These are phyloP conservation scores for Clitoria ternatea DNA, from an alignment of 306 rosid species.

Conservation along the genomic window DNA sequence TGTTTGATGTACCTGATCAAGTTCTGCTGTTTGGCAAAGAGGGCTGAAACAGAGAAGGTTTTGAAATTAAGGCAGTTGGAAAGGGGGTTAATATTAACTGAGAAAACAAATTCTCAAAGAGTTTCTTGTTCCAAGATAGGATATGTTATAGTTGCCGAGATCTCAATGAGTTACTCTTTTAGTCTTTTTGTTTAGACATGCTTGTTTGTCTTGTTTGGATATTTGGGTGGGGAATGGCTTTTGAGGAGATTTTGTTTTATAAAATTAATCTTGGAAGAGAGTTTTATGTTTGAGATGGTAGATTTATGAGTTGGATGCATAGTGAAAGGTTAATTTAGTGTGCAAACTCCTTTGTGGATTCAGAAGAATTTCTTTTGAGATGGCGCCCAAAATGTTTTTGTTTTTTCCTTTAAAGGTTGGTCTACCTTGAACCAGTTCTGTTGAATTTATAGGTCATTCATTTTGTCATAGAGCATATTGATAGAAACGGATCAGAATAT, in stretches of 20 bases:
- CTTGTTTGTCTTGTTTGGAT: not conserved
- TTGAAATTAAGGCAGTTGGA: not conserved
- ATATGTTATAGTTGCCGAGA: not conserved
- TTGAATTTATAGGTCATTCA: not conserved
- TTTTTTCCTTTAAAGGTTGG: not conserved
- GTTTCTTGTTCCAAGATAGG: not conserved
- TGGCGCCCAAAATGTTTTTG: not conserved
- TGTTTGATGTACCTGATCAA: not conserved
- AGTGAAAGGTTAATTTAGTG: not conserved
- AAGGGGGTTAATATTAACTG: not conserved
- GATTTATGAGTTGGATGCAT: not conserved
- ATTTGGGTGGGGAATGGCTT: not conserved
- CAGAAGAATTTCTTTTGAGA: not conserved
- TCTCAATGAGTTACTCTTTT: not conserved
- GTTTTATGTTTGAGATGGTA: not conserved
- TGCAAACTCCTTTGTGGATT: not conserved
- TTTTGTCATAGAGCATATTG: not conserved
- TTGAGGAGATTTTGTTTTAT: not conserved
- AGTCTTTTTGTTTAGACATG: not conserved
- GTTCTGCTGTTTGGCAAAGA: conserved; percentile 9
- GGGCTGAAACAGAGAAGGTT: conserved; percentile 8
- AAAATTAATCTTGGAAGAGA: not conserved
- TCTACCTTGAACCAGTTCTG: not conserved
- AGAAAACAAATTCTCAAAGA: not conserved
- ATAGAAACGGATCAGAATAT: not conserved